Percentiles rank a stretch among this genome's conserved stretches.
Evolutionary conservation across 2,329 filamentous ascomycete genomes (phyloP).

Genomic region (Trichophyton verrucosum): DNA sequence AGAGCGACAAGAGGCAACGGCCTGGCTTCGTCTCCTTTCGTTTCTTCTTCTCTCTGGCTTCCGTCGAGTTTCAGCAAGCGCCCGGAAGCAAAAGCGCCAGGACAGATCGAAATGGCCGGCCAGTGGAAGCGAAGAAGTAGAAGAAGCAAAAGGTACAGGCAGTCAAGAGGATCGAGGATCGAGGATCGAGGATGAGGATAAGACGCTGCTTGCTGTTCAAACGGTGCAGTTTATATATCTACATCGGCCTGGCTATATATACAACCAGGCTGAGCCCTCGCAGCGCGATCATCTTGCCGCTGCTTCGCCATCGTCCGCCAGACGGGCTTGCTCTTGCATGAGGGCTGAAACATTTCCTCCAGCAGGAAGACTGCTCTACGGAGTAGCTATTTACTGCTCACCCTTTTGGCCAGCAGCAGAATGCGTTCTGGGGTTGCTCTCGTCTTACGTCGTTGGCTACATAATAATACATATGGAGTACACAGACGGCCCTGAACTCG

Average conservation of each 20-base stretch:
- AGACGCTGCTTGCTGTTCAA: too few species aligned
- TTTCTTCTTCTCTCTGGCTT: too few species aligned
- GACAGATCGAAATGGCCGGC: not conserved
- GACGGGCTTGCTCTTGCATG: not conserved
- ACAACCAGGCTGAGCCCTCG: not conserved
- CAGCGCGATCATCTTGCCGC: not conserved
- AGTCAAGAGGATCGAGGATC: not conserved
- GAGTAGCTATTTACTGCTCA: too few species aligned
- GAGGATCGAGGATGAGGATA: too few species aligned
- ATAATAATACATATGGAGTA: too few species aligned
- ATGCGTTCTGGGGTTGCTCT: not conserved
- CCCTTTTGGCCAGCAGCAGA: not conserved
- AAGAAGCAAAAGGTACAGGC: not conserved
- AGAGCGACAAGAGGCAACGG: not conserved
- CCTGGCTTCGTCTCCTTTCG: not conserved
- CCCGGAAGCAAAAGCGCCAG: not conserved
- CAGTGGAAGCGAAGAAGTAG: not conserved
- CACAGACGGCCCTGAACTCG: not conserved
- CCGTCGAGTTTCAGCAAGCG: not conserved
- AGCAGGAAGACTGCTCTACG: not conserved
- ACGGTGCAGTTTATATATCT: too few species aligned
- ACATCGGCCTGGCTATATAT: not conserved
- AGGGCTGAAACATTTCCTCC: not conserved
- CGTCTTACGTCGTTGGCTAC: too few species aligned
- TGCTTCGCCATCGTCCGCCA: not conserved